Evolutionary conservation across 176 grass and related monocot species (phyloP).

Genomic region (Ensete ventricosum): DNA sequence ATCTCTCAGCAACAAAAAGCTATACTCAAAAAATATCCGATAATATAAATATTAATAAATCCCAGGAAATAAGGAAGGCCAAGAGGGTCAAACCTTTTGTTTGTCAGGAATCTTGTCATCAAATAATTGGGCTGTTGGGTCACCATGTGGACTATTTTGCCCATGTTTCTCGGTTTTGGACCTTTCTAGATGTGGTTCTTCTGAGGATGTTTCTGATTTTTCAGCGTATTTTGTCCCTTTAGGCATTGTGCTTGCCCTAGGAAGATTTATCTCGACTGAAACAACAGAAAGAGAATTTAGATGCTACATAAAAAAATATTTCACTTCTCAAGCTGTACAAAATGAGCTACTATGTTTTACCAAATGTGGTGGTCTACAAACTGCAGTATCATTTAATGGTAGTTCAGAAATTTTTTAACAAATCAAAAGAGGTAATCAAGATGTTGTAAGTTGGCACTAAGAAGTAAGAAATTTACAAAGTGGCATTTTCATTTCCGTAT

Average conservation of each 20-base stretch:
- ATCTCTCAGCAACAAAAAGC: neutral
- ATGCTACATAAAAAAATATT: neutral
- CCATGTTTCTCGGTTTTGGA: slow-evolving; percentile 45
- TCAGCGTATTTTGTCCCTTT: slow-evolving; percentile 37
- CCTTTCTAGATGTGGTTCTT: slow-evolving; percentile 41
- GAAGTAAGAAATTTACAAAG: too few relatives aligned
- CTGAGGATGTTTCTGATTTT: slow-evolving; percentile 34
- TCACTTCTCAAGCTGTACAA: neutral
- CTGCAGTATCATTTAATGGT: neutral
- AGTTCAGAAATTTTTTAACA: neutral
- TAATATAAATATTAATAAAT: neutral
- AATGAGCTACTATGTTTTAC: neutral
- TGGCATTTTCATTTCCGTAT: too few relatives aligned
- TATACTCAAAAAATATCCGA: neutral
- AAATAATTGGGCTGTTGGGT: slow-evolving; percentile 59
- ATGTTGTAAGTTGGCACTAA: neutral
- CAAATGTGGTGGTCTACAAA: neutral
- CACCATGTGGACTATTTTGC: slow-evolving; percentile 33
- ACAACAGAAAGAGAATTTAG: slow-evolving; percentile 10
- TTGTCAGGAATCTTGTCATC: slow-evolving; percentile 63
- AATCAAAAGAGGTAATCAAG: neutral
- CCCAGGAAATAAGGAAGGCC: neutral
- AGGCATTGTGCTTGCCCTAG: slow-evolving; percentile 59
- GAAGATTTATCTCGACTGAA: slow-evolving; percentile 31
- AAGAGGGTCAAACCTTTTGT: slow-evolving; percentile 49